Conservation (phyloP, 228 moss, liverwort and hornwort species). For the Sphagnum magellanicum region DNA sequence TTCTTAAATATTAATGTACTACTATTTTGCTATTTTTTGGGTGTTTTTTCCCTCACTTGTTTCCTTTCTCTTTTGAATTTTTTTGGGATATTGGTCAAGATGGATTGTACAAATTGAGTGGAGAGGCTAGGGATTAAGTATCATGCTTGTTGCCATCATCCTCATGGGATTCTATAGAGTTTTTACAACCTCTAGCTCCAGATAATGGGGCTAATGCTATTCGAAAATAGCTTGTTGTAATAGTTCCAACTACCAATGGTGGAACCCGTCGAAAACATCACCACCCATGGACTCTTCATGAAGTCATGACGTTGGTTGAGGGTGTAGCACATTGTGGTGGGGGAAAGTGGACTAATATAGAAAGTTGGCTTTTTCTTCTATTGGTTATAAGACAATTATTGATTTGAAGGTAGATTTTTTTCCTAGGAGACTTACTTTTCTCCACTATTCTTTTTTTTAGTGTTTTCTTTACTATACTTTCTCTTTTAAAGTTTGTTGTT, state of each 20-base stretch:
- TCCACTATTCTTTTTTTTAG: no score
- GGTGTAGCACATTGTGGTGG: conserved; percentile 95
- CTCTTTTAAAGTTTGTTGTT: no score
- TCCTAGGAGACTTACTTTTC: no score
- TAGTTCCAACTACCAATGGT: conserved; percentile 93
- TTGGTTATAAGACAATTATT: conserved; percentile 87
- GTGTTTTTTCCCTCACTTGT: no score
- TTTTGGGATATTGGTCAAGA: conserved; percentile 28
- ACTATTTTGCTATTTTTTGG: no score
- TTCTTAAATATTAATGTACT: no score
- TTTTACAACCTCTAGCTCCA: conserved; percentile 61
- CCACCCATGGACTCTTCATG: conserved; percentile 91
- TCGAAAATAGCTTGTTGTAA: conserved; percentile 66
- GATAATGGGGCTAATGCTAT: conserved; percentile 53
- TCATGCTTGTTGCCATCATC: conserved; percentile 65
- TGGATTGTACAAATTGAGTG: conserved; percentile 35
- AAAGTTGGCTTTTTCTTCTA: conserved; percentile 82
- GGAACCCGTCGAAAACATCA: conserved; percentile 92
- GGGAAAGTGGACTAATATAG: conserved; percentile 98
- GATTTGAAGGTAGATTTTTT: conserved; percentile 64
- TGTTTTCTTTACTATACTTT: no score
- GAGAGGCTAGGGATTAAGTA: conserved; percentile 65
- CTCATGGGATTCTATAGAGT: conserved; percentile 54
- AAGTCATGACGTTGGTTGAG: conserved; percentile 94
- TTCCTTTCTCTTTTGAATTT: background rate